Conservation (phyloP, 345 rosid species). For the Corchorus capsularis region DNA sequence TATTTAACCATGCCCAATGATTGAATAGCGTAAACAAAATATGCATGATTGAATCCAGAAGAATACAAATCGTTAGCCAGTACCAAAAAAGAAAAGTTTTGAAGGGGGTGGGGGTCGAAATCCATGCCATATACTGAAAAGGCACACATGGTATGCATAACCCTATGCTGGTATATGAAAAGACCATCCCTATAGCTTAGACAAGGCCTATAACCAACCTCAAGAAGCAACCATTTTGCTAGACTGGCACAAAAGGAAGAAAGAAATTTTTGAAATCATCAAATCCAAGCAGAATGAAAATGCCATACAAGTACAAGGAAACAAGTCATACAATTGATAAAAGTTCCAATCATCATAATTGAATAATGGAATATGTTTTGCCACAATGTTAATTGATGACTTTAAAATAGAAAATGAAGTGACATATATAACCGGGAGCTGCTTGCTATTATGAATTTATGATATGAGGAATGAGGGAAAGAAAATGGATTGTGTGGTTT, state of each 20-base stretch:
- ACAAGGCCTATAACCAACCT: neutral
- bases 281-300: neutral
- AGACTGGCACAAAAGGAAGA: neutral
- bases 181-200: neutral
- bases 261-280: neutral
- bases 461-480: neutral
- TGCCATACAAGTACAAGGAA: neutral
- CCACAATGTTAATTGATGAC: neutral
- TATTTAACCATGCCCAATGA: neutral
- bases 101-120: neutral
- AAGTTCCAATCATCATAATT: neutral
- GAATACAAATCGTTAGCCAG: neutral
- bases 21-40: neutral
- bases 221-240: neutral
- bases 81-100: neutral
- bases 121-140: neutral
- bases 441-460: too few species aligned
- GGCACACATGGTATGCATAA: neutral
- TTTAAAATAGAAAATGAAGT: neutral
- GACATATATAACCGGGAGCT: too few species aligned
- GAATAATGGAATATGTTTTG: neutral
- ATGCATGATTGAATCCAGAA: neutral
- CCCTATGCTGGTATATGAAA: neutral
- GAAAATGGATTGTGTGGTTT: neutral
- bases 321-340: neutral